A percentile compares a stretch with the other conserved stretches of the same genome.
Conservation (phyloP, 345 rosid species). For the Dimocarpus longan region DNA sequence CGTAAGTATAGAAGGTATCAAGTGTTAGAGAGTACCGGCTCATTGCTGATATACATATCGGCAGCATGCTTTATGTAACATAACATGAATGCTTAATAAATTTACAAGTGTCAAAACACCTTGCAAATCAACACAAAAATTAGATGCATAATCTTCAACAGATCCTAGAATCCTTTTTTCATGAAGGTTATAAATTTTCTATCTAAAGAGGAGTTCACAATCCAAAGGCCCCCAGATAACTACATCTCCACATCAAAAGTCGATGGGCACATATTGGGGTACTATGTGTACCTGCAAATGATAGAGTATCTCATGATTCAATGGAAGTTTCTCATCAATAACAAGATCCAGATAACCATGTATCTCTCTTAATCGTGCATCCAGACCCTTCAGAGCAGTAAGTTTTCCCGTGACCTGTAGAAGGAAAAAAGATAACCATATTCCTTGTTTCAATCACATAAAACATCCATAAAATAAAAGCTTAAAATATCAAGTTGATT, state of each 20-base stretch:
- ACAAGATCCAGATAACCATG: conserved; percentile 63
- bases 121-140: neutral
- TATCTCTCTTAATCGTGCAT: conserved; percentile 60
- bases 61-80: neutral
- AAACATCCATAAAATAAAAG: neutral
- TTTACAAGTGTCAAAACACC: neutral
- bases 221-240: neutral
- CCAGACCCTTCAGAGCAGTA: conserved; percentile 64
- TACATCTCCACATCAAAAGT: neutral
- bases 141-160: neutral
- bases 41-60: neutral
- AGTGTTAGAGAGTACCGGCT: neutral
- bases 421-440: neutral
- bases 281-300: conserved; percentile 55
- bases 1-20: neutral
- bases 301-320: conserved; percentile 67
- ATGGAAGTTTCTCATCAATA: conserved; percentile 59
- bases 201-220: neutral
- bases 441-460: neutral
- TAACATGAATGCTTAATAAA: neutral
- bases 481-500: neutral
- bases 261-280: neutral
- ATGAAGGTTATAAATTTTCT: too few relatives aligned
- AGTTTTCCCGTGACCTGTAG: conserved; percentile 64
- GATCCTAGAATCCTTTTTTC: neutral